Evolutionary conservation across 768 basidiomycete species (phyloP), one percentile per base, ranked within the genome.

Genomic region (Trametes cingulata): DNA sequence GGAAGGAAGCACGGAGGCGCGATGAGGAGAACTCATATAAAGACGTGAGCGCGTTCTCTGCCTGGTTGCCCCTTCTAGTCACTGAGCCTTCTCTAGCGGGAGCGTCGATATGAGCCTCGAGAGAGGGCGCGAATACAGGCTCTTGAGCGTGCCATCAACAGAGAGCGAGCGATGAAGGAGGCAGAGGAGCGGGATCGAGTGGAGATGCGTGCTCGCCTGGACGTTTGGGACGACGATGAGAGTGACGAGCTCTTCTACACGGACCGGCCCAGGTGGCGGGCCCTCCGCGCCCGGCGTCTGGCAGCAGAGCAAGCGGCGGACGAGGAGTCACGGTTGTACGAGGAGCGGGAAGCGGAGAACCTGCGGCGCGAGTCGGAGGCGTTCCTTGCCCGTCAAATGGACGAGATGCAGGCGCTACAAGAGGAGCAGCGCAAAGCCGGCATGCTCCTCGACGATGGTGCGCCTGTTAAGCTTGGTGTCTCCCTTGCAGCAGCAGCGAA

Each of bases 341-440:
- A 97, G 74, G 87, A 88, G 46, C 88, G 90, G 52, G 93, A 97
- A 73, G 84, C 86, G 8, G 94, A 91, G 70, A 90, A 92, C 65
- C 80, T 97, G 22, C 85, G 93, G 36, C 83, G 86, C 49, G 94
- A 98, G 74, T 94, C 93, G 0, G 96, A 98, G 73, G 90, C 86
- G 63, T 97, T 98, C 82, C 80, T 98, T 60, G 91, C 92, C 36
- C 82, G 87, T 55, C 95, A 97, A 69, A 94, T 96, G 92, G 92
- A 92, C 63, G 95, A 98, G 72, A 90, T 96, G 87, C 93, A 94
- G 65, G 88, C 91, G 2, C 77, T 96, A 27, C 91, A 91, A 13
- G 91, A 91, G 51, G 90, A 95, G 68, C 93, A 97, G 68, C 86
- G 92, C 63, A 91, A 92, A 69, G 92, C 91, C 7, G 95, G 95